Evolutionary conservation across 1,284 basidiomycete genomes (phyloP).

Genomic region (Cryptococcus sp.): DNA sequence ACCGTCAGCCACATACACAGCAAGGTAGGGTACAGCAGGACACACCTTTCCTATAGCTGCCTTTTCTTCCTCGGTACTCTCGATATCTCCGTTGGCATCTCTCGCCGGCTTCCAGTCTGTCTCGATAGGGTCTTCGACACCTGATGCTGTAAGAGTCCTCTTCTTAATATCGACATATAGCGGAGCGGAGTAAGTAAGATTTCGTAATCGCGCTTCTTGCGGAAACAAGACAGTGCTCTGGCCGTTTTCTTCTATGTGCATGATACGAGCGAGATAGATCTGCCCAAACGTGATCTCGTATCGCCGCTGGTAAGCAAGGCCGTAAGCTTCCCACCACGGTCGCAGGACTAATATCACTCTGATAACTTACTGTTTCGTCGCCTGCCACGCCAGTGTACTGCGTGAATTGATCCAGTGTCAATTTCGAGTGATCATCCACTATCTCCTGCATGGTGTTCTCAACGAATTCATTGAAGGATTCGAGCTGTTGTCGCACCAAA

Average conservation of each 20-base stretch:
- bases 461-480: constrained; percentile 99
- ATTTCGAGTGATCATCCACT: constrained; percentile 90
- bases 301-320: constrained; percentile 61
- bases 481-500: constrained; percentile 95
- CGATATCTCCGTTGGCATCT: constrained; percentile 64
- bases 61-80: constrained; percentile 69
- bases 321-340: constrained; percentile 1
- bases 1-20: not conserved
- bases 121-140: constrained; percentile 70
- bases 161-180: constrained; percentile 96
- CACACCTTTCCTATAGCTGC: constrained; percentile 94
- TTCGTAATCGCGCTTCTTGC: constrained; percentile 93
- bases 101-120: constrained; percentile 69
- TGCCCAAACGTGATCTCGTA: constrained; percentile 98
- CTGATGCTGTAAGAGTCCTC: constrained; percentile 73
- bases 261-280: constrained; percentile 93
- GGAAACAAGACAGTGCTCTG: constrained; percentile 91
- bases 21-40: constrained; percentile 11
- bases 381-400: constrained; percentile 86
- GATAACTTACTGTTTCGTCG: constrained; percentile 61
- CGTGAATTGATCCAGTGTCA: constrained; percentile 93
- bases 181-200: constrained; percentile 77
- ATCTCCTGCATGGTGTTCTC: constrained; percentile 99
- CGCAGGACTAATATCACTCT: not conserved
- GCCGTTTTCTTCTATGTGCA: constrained; percentile 93